Percentiles rank a stretch among this genome's conserved stretches.
Conservation (phyloP, 305 asterid species). For the Euphrasia arctica region DNA sequence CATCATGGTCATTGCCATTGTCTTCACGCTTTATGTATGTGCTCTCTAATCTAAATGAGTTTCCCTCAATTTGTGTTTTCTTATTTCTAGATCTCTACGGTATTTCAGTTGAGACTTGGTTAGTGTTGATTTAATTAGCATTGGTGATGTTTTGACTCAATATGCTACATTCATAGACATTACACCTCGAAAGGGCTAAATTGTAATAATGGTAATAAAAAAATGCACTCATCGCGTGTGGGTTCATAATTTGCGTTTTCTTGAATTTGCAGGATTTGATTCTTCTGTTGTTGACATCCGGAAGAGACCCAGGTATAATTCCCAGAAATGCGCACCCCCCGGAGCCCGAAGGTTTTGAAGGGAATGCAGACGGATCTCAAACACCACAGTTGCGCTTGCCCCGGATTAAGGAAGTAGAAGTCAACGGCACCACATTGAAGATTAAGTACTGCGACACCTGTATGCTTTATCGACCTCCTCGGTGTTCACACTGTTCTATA, state of each 20-base stretch:
- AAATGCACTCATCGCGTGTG: slow-evolving; percentile 6
- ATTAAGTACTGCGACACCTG: slow-evolving; percentile 95
- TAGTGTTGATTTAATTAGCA: not conserved
- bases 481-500: slow-evolving; percentile 96
- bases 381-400: slow-evolving; percentile 88
- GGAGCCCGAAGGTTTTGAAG: slow-evolving; percentile 88
- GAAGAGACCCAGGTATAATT: slow-evolving; percentile 97
- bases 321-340: slow-evolving; percentile 98
- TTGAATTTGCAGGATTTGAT: slow-evolving; percentile 62
- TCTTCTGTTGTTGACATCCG: slow-evolving; percentile 87
- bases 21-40: slow-evolving; percentile 71
- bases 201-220: not conserved
- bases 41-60: too few species aligned
- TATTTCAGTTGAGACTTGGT: not conserved
- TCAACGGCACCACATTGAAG: slow-evolving; percentile 76
- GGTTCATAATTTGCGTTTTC: slow-evolving; percentile 11
- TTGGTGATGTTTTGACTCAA: not conserved
- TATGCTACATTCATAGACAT: slow-evolving; percentile 11
- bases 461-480: slow-evolving; percentile 97
- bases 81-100: not conserved
- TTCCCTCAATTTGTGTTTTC: not conserved
- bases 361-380: slow-evolving; percentile 64
- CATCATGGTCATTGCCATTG: slow-evolving; percentile 60
- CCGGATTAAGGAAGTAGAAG: slow-evolving; percentile 87
- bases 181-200: slow-evolving; percentile 5